Conservation (phyloP, 2,329 filamentous ascomycete species). For the Keithomyces neogunnii region DNA sequence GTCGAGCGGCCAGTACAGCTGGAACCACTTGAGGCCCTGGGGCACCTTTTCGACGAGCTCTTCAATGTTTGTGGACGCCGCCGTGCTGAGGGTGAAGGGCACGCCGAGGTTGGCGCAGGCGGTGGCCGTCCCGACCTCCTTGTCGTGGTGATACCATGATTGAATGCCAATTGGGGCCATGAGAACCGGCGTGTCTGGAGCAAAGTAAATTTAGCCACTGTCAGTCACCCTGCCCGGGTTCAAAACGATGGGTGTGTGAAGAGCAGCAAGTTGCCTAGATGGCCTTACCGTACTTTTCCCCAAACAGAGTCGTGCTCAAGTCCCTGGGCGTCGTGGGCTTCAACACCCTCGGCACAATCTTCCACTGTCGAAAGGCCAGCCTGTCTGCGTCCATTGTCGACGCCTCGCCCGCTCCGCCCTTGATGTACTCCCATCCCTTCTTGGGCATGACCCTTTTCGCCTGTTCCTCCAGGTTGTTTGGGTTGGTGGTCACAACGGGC, state of each 20-base stretch:
- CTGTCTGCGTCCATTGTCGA: slow-evolving; percentile 53
- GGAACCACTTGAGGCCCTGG: slow-evolving; percentile 57
- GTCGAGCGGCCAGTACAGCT: slow-evolving; percentile 65
- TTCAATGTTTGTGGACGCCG: slow-evolving; percentile 54
- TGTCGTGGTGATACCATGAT: slow-evolving; percentile 55
- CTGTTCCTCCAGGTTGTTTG: slow-evolving; percentile 46
- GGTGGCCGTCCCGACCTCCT: slow-evolving; percentile 54
- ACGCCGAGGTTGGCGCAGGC: slow-evolving; percentile 52
- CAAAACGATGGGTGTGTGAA: not conserved
- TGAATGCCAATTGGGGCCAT: slow-evolving; percentile 65
- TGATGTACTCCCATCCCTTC: slow-evolving; percentile 50
- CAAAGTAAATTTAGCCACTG: not conserved
- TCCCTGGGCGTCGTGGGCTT: slow-evolving; percentile 34
- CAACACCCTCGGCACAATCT: slow-evolving; percentile 45
- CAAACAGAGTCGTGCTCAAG: slow-evolving; percentile 44
- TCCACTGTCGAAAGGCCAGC: slow-evolving; percentile 44
- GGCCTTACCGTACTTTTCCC: slow-evolving; percentile 31
- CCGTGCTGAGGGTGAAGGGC: slow-evolving; percentile 61
- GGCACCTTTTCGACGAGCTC: slow-evolving; percentile 53
- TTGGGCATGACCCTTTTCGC: slow-evolving; percentile 39
- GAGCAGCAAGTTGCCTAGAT: not conserved
- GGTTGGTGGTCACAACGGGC: slow-evolving; percentile 50
- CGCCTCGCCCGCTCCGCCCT: slow-evolving; percentile 53
- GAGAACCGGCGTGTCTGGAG: slow-evolving; percentile 29
- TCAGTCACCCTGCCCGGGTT: not conserved